phyloP scores from a whole-genome alignment of 257 asterid genomes.

The Plantago ovata region DNA sequence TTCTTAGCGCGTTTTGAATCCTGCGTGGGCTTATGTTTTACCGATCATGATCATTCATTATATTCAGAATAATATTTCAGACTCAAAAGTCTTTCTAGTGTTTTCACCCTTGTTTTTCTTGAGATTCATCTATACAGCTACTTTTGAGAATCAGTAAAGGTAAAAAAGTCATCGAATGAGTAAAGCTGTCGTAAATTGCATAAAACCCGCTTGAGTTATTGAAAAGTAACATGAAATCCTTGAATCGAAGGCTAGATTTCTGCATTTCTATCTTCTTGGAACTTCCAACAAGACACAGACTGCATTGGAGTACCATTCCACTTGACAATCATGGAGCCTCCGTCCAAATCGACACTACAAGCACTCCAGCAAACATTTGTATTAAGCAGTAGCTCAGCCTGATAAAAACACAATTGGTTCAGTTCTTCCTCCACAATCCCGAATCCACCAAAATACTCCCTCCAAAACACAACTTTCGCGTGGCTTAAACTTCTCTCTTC shows the following conservation, averaged over 20 bases:
- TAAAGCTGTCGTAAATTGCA: too few species aligned
- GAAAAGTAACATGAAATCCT: not conserved
- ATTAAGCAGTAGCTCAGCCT: constrained; percentile 25
- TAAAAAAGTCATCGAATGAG: too few species aligned
- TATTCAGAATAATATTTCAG: too few species aligned
- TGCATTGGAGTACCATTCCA: constrained; percentile 43
- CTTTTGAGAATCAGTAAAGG: too few species aligned
- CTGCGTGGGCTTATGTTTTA: too few species aligned
- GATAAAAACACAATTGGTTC: constrained; percentile 31
- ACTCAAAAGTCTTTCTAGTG: too few species aligned
- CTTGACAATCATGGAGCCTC: constrained; percentile 28
- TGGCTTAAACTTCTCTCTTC: constrained; percentile 26
- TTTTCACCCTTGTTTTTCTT: too few species aligned
- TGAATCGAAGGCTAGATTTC: not conserved
- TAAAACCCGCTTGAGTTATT: too few species aligned
- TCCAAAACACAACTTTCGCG: constrained; percentile 31
- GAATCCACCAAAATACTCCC: constrained; percentile 19
- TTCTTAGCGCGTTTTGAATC: too few species aligned
- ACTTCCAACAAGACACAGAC: constrained; percentile 37
- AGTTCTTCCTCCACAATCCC: constrained; percentile 31
- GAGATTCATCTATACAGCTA: too few species aligned
- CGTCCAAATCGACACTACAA: constrained; percentile 33
- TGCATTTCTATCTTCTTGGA: not conserved
- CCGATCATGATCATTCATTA: too few species aligned
- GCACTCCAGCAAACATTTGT: constrained; percentile 22